Conservation (phyloP, 176 grass and related monocot genomes). For the Eragrostis nindensis region DNA sequence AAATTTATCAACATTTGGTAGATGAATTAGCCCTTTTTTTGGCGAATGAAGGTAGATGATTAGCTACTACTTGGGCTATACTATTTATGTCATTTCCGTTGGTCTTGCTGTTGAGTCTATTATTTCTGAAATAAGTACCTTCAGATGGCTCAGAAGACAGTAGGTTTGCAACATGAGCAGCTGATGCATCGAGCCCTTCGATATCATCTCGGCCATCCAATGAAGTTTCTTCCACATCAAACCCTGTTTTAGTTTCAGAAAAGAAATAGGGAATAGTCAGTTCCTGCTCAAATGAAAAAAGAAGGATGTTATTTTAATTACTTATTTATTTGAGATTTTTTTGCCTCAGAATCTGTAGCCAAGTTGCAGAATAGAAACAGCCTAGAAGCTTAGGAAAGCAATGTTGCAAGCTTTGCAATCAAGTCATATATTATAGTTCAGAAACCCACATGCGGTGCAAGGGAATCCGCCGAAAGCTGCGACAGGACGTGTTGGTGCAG, state of each 20-base stretch:
- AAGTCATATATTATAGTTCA: constrained; percentile 18
- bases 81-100: background rate
- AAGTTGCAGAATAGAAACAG: constrained; percentile 29
- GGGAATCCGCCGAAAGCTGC: constrained; percentile 92
- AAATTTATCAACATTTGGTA: background rate
- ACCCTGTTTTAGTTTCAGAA: constrained; percentile 61
- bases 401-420: constrained; percentile 15
- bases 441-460: constrained; percentile 89
- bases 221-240: constrained; percentile 81
- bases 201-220: constrained; percentile 81
- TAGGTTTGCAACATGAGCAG: constrained; percentile 83
- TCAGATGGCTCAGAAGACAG: constrained; percentile 82
- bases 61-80: too few relatives aligned
- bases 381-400: constrained; percentile 33
- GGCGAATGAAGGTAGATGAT: too few relatives aligned
- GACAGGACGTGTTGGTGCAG: constrained; percentile 82
- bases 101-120: background rate
- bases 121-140: constrained; percentile 55
- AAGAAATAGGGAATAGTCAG: background rate
- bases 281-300: background rate
- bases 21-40: background rate
- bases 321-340: too few relatives aligned
- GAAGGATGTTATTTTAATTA: too few relatives aligned
- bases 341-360: constrained; percentile 33
- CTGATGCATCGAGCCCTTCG: constrained; percentile 79